Base-by-base conservation (phyloP, 2,329 filamentous ascomycete genomes). In the Claviceps cyperi region DNA sequence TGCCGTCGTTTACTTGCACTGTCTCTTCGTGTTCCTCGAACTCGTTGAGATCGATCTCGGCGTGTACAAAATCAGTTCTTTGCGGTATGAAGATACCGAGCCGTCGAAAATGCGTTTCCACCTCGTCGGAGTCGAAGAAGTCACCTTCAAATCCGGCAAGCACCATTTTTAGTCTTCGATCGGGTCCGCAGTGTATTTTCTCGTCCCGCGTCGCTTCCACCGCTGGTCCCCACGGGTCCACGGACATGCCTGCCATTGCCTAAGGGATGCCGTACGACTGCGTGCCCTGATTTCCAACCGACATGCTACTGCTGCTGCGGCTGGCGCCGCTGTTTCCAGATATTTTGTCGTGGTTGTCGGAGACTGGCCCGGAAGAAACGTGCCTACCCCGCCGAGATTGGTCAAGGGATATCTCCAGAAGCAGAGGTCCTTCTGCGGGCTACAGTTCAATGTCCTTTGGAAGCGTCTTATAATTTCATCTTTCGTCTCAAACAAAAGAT, bases 51-150 rank as follows among this genome's bases (percentile, higher is more conserved):
- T 76, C 71, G 21, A 84, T 64, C 46, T 83, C 73, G 8, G 76
- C 75, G 46, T 76, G 74, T 1, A 84, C 70, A 50, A 76, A 80
- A 17, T 84, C 80, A 9, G 75, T 71, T 9, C 71, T 68, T 0
- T 76, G 73, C 9, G 83, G 76, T 48, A 89, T 79, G 44, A 69
- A 62, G 32, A 88, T 76, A 5, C 81, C 81, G 32, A 76, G 75
- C 47, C 76, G 72, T 40, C 74, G 74, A 2, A 94, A 67, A 60
- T 89, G 92, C 13, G 77, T 72, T 63, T 92, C 84, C 0, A 89
- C 81, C 61, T 92, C 87, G 52, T 86, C 76, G 0, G 80, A 69
- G 59, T 92, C 86, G 56, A 84, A 86, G 71, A 86, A 92, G 47
- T 86, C 78, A 4, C 85, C 85, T 52, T 84, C 76, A 53, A 82